These are phyloP conservation scores for Trifolium dubium DNA, from an alignment of 306 rosid genomes.

Conservation along the genomic window DNA sequence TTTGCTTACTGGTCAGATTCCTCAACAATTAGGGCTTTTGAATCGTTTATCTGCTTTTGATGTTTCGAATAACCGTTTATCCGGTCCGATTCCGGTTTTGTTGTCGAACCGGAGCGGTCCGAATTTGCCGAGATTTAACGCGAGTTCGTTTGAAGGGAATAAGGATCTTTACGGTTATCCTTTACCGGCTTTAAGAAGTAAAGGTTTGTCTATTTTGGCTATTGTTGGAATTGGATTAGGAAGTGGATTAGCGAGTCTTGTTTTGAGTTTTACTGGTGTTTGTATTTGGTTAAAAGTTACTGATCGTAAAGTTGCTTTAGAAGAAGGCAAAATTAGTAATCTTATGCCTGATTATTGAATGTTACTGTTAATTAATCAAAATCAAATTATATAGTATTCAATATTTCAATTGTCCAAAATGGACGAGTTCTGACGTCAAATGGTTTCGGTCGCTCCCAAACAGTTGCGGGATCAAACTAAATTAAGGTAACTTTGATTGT, in stretches of 20 bases:
- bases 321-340: slow-evolving; percentile 84
- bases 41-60: slow-evolving; percentile 83
- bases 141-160: slow-evolving; percentile 72
- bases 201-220: slow-evolving; percentile 78
- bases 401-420: slow-evolving; percentile 39
- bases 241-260: slow-evolving; percentile 86
- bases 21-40: slow-evolving; percentile 84
- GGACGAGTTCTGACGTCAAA: too few species aligned
- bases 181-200: slow-evolving; percentile 61
- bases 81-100: slow-evolving; percentile 80
- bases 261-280: slow-evolving; percentile 86
- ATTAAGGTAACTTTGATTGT: slow-evolving; percentile 42
- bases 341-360: slow-evolving; percentile 89
- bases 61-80: slow-evolving; percentile 74
- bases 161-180: slow-evolving; percentile 95
- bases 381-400: background rate
- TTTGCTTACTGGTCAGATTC: slow-evolving; percentile 73
- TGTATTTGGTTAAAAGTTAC: slow-evolving; percentile 91
- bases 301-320: slow-evolving; percentile 71
- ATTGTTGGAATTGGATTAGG: slow-evolving; percentile 96
- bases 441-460: too few species aligned
- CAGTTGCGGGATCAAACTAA: too few species aligned
- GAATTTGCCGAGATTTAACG: slow-evolving; percentile 73
- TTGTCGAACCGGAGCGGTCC: slow-evolving; percentile 65
- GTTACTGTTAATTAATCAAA: slow-evolving; percentile 5